These are phyloP conservation scores for Oidiodendron maius DNA, from an alignment of 495 filamentous ascomycete genomes.

Conservation along the genomic window DNA sequence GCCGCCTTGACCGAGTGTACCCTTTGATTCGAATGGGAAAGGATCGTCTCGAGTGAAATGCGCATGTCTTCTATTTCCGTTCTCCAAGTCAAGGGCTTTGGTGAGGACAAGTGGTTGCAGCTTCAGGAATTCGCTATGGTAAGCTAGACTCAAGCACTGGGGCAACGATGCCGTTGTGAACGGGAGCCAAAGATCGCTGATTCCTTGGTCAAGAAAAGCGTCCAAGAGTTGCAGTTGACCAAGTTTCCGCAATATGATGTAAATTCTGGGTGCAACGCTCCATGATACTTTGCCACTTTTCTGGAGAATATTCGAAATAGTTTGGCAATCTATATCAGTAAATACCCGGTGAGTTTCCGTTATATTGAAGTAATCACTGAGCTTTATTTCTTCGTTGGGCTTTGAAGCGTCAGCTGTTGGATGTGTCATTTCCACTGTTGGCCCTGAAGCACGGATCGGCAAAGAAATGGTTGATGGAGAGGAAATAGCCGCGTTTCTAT, in stretches of 20 bases:
- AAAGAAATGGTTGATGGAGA: no score
- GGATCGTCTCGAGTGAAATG: slow-evolving; percentile 1
- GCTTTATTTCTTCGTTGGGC: no score
- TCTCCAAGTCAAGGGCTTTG: slow-evolving; percentile 9
- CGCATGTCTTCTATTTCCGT: slow-evolving; percentile 4
- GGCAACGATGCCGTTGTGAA: slow-evolving; percentile 4
- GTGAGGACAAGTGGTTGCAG: slow-evolving; percentile 6
- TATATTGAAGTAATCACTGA: not conserved
- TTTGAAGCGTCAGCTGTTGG: no score
- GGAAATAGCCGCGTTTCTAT: no score
- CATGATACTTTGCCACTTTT: not conserved
- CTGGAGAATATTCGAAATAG: slow-evolving; percentile 2
- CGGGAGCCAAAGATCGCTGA: slow-evolving; percentile 10
- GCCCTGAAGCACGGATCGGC: no score
- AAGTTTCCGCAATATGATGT: slow-evolving; percentile 11
- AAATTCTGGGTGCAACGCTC: slow-evolving; percentile 7
- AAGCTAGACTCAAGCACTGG: not conserved
- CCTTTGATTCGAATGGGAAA: slow-evolving; percentile 5
- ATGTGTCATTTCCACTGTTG: no score
- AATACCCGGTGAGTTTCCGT: not conserved
- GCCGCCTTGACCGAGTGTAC: slow-evolving; percentile 6
- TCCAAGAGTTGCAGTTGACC: slow-evolving; percentile 5
- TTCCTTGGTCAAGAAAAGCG: slow-evolving; percentile 2
- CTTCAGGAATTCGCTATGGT: slow-evolving; percentile 1
- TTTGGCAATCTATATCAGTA: slow-evolving; percentile 4